These are phyloP conservation scores for Gelatoporia subvermispora DNA, from an alignment of 768 basidiomycete genomes.

Conservation along the genomic window DNA sequence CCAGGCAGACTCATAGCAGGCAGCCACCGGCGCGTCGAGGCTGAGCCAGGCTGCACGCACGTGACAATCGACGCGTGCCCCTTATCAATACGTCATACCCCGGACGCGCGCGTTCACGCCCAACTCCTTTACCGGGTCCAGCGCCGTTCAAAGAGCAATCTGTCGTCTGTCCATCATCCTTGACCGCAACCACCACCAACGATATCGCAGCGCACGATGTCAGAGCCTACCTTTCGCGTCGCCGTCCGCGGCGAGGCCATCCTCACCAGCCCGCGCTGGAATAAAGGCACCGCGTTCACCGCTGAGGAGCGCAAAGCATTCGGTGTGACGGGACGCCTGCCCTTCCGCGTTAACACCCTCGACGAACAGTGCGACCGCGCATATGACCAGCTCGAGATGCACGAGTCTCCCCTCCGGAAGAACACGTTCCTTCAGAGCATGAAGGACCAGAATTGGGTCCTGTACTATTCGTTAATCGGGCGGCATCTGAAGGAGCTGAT, in stretches of 20 bases:
- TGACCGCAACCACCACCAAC: constrained; percentile 7
- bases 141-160: too few relatives aligned
- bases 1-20: too few relatives aligned
- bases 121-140: too few relatives aligned
- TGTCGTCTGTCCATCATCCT: too few relatives aligned
- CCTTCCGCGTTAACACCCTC: constrained; percentile 43
- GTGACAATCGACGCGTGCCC: too few relatives aligned
- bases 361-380: constrained; percentile 76
- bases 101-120: too few relatives aligned
- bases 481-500: constrained; percentile 43
- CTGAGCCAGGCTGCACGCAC: too few relatives aligned
- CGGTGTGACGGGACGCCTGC: constrained; percentile 40
- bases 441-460: constrained; percentile 76
- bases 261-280: constrained; percentile 61
- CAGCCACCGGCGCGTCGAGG: too few relatives aligned
- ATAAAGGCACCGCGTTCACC: constrained; percentile 83
- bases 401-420: constrained; percentile 44
- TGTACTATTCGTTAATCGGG: constrained; percentile 62
- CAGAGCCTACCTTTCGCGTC: constrained; percentile 26
- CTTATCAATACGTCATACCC: too few relatives aligned
- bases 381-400: constrained; percentile 51
- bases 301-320: constrained; percentile 62
- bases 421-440: constrained; percentile 74
- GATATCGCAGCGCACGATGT: constrained; percentile 2
- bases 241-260: constrained; percentile 58